Base-by-base conservation (phyloP, 1,139 yeast genomes). In the Candida frijolesensis region DNA sequence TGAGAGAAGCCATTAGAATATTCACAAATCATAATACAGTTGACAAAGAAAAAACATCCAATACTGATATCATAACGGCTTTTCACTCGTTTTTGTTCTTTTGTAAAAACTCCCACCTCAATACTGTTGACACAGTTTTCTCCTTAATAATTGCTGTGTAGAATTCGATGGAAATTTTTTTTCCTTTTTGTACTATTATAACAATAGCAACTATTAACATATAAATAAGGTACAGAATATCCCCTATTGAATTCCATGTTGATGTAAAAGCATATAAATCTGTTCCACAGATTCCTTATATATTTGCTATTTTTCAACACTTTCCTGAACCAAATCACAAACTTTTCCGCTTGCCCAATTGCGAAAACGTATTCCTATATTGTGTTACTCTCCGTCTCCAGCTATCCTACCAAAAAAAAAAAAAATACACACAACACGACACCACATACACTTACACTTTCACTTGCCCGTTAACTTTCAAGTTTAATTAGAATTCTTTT, bases 1-100 rank as follows among this genome's bases (percentile, higher is more conserved):
- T 32, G 18, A 38, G 12, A 38, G 42, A 38, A 38, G 10, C 32
- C 22, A 38, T n/a, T 38, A 38, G 42, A 38, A 38, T n/a, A 11
- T 37, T 37, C 14, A 33, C n/a, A 14, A 3, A 34, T 2, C 38
- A 15, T 14, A 2, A 34, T 34, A 15, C 11, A 34, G 14, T 14
- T 10, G 14, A 34, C 14, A 37, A 12, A 19, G 12, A 37, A 19
- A 18, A 37, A 18, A 18, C 42, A 38, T 22, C 14, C 12, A 4
- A 22, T 38, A n/a, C n/a, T 12, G 9, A 2, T n/a, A 8, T 25
- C 10, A 7, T 22, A 22, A 8, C 9, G 10, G 6, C 3, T 38
- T 22, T n/a, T 14, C 18, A n/a, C 11, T 22, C 5, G 25, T 22
- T 12, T 11, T 19, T 18, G 12, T 37, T 37, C 11, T 14, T 14